Conservation (phyloP, 73 alveolate species). For the Breviolum minutum region DNA sequence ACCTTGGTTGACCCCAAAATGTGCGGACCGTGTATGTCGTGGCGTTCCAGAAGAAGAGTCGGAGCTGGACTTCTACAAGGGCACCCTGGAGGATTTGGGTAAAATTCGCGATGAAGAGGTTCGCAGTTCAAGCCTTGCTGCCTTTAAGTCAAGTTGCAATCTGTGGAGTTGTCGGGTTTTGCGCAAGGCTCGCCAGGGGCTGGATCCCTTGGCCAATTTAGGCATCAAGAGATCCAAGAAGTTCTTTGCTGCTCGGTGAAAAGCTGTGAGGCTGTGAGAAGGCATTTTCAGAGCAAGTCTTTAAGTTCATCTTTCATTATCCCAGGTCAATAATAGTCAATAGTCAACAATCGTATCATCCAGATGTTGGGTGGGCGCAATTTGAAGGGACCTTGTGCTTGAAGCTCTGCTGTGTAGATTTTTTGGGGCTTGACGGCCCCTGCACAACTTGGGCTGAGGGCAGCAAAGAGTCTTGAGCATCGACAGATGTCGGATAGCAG, state of each 20-base stretch:
- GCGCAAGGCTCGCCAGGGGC: slow-evolving; percentile 28
- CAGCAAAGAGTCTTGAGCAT: slow-evolving; percentile 14
- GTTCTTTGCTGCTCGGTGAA: slow-evolving; percentile 21
- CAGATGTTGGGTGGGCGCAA: too few species aligned
- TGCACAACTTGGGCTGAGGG: background rate
- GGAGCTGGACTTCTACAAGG: slow-evolving; percentile 68
- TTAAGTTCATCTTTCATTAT: too few species aligned
- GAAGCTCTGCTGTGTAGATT: too few species aligned
- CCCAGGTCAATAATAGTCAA: too few species aligned
- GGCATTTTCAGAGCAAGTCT: too few species aligned
- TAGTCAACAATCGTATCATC: too few species aligned
- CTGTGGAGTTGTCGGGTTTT: background rate
- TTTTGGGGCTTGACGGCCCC: background rate
- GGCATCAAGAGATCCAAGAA: slow-evolving; percentile 61
- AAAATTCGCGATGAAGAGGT: slow-evolving; percentile 58
- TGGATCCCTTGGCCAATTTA: slow-evolving; percentile 81
- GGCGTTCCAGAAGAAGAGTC: slow-evolving; percentile 38
- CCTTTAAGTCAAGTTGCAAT: background rate
- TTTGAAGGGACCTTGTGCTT: too few species aligned
- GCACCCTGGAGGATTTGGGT: slow-evolving; percentile 54
- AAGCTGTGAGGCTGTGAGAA: too few species aligned
- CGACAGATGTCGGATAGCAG: background rate
- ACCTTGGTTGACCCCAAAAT: background rate
- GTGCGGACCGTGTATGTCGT: background rate
- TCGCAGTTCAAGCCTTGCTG: background rate